Base-by-base conservation (phyloP, 2,329 filamentous ascomycete genomes). In the Aspergillus jensenii region DNA sequence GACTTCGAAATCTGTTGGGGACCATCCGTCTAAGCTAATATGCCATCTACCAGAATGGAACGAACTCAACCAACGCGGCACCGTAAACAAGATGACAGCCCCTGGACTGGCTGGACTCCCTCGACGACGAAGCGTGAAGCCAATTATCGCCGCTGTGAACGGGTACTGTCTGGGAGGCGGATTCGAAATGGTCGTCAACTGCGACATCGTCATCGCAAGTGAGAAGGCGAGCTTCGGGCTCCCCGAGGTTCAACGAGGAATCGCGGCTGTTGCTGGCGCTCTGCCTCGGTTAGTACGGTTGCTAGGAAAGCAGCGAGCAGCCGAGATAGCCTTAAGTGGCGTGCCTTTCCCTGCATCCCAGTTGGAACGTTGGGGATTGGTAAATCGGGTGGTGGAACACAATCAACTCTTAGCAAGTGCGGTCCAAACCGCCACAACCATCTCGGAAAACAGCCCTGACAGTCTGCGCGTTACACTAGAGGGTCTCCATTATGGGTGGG, bases 81-180 rank as follows among this genome's bases (percentile, higher is more conserved):
- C 67, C 27, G 63, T 67, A 21, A 70, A 73, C 44, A 67, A 70
- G 25, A 74, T 72, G 64, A 69, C 77, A 0, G 66, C 77, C 0
- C 74, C 77, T 2, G 88, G 88, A 1, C 89, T 90, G 59, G 87
- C 85, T 23, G 88, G 83, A 0, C 74, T 92, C 33, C 86, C 84
- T 54, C 86, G 89, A 62, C 81, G 89, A 25, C 71, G 75, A 5
- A 89, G 89, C 48, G 86, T 85, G 73, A 93, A 93, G 68, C 90
- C 90, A 6, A 81, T 93, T 55, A 82, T 93, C 27, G 88, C 87
- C 1, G 90, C 90, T 1, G 87, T 93, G 19, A 90, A 92, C 68
- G 90, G 90, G 6, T 78, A 89, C 17, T 90, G 88, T 58, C 81
- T 90, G 46, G 90, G 90, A 37, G 90, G 90, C 53, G 90, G 89